Conservation (phyloP, 257 asterid species). For the Handroanthus guayacan region DNA sequence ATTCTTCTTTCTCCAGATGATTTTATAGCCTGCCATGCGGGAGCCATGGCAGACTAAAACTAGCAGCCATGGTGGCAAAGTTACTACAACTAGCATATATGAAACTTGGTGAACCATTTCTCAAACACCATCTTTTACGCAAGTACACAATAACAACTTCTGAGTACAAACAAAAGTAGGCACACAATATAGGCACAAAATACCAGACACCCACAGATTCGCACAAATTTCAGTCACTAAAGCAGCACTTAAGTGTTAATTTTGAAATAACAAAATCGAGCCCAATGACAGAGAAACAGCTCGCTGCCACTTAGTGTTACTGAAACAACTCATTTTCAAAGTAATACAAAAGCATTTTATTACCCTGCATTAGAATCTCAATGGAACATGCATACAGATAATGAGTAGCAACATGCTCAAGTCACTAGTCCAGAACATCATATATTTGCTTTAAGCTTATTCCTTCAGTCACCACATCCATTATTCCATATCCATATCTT, state of each 20-base stretch:
- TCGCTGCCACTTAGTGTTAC: too few species aligned
- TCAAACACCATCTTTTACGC: background rate
- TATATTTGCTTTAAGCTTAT: background rate
- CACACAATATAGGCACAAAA: background rate
- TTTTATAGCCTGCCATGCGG: background rate
- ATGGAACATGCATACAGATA: constrained; percentile 24
- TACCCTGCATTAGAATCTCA: background rate
- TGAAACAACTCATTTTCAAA: background rate
- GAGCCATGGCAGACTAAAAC: background rate
- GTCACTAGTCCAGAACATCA: constrained; percentile 23
- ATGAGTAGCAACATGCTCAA: constrained; percentile 15
- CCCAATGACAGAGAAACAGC: constrained; percentile 23
- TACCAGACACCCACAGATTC: constrained; percentile 6
- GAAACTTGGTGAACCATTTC: background rate
- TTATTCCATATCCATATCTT: background rate
- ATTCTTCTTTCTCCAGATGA: background rate
- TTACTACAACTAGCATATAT: constrained; percentile 5
- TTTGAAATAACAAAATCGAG: constrained; percentile 8
- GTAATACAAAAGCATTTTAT: background rate
- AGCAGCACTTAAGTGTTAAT: background rate
- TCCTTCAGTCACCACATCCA: constrained; percentile 3
- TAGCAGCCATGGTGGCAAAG: background rate
- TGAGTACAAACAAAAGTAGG: background rate
- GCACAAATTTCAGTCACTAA: constrained; percentile 6
- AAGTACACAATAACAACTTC: background rate